Evolutionary conservation across 495 filamentous ascomycete genomes (phyloP), one percentile per base, ranked within the genome.

Genomic region (Lasiosphaeris hirsuta): DNA sequence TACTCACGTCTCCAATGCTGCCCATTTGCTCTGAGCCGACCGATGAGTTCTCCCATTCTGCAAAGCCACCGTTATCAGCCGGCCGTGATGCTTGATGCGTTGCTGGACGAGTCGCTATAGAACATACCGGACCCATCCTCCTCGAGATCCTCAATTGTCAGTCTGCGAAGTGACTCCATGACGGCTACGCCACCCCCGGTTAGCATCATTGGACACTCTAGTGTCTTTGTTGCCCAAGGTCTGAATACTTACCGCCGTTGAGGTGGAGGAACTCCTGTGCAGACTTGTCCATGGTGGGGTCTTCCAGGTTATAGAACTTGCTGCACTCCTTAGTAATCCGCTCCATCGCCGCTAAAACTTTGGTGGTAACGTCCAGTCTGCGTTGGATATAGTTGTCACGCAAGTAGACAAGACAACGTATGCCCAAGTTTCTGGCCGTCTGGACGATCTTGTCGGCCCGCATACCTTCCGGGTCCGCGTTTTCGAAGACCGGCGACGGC

Each of bases 91-190:
- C 66, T 70, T 37, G 68, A 72, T 42, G 66, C 67, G 54, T 67
- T 63, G 60, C 69, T 73, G 38, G 68, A 65, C 53, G 69, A 75
- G 59, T 75, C 72, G 64, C 71, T 74, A 49, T 64, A 61, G 36
- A 60, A 76, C 78, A 67, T 78, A 78, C 81, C 81, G 43, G 79
- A 81, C 62, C 70, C 78, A 37, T 83, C 80, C 41, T 82, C 81
- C 56, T 82, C 81, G 49, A 75, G 59, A 36, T 82, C 79, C 15
- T 81, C 79, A 8, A 82, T 78, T 9, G 67, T 71, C 17, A 75
- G 60, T 41, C 58, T 68, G 4, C 63, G 66, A 57, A 83, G 59
- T 15, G 69, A 57, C 13, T 76, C 69, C n/a, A 74, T 23, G 18
- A 81, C 69, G 54, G 14, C 79, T 82, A 52, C 19, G 50, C 7